Conservation (phyloP, 2,329 filamentous ascomycete genomes). For the Pseudonectria foliicola region DNA sequence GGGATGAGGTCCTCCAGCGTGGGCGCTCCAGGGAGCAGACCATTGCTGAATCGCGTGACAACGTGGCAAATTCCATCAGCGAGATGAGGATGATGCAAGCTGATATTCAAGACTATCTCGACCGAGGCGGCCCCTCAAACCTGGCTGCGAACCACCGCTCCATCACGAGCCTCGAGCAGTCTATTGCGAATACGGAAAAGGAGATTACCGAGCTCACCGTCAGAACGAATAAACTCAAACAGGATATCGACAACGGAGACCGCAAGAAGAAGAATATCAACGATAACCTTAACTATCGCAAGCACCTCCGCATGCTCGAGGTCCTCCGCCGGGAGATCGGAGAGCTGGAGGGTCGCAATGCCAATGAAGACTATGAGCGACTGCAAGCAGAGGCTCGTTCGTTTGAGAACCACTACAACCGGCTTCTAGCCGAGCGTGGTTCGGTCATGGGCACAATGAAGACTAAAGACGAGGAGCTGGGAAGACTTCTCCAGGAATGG, state of each 20-base stretch:
- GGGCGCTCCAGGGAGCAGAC: conserved; percentile 67
- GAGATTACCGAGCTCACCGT: conserved; percentile 61
- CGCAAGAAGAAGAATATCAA: conserved; percentile 78
- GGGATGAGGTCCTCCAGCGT: conserved; percentile 68
- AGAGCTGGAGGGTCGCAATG: conserved; percentile 70
- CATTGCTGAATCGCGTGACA: conserved; percentile 63
- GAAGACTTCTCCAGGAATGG: conserved; percentile 68
- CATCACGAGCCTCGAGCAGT: conserved; percentile 59
- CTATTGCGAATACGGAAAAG: conserved; percentile 57
- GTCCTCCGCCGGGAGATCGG: conserved; percentile 61
- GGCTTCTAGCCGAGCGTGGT: conserved; percentile 64
- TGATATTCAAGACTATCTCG: conserved; percentile 74
- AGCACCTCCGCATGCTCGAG: conserved; percentile 62
- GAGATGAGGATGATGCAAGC: conserved; percentile 68
- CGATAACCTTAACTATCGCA: conserved; percentile 83
- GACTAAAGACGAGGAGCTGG: conserved; percentile 76
- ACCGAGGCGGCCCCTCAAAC: conserved; percentile 65
- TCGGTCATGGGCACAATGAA: conserved; percentile 72
- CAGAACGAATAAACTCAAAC: conserved; percentile 69
- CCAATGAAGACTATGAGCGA: conserved; percentile 71
- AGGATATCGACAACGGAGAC: conserved; percentile 71
- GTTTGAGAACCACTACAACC: conserved; percentile 61
- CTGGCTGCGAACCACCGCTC: conserved; percentile 63
- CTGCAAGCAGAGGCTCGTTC: conserved; percentile 62
- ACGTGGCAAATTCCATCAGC: conserved; percentile 65